Base-by-base conservation (phyloP, 164 flowering plant genomes). In the Cinnamomum chago region DNA sequence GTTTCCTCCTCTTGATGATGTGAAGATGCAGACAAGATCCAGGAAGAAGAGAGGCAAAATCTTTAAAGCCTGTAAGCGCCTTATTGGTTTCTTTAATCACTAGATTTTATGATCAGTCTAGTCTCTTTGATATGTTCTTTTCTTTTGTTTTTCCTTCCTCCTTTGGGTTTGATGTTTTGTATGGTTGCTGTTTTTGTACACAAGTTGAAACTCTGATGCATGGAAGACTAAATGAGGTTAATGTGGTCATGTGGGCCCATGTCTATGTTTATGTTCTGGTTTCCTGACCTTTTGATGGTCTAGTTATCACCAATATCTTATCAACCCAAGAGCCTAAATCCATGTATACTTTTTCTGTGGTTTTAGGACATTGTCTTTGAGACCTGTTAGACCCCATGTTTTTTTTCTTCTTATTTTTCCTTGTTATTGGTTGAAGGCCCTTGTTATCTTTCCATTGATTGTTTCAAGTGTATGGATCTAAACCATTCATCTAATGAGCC, bases 51-150 rank as follows among this genome's bases (percentile, higher is more conserved):
- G 64, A 23, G 69, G 60, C 50, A 70, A 22, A 70, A 10, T 76
- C 69, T 62, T 70, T 2, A 76, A 64, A 71, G 73, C 73, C 14
- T 76, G 78, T 65, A 76, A 76, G 78, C 72, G 72, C 17, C 78
- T 76, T 20, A 70, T 76, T 24, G 73, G 78, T 12, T 55, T 76
- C 1, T 14, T 30, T 66, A 23, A 24, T 62, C n/a, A 10, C n/a
- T 23, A 3, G 11, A 23, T 62, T 22, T 17, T 62, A 23, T 62
- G 25, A 64, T 64, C 25, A 55, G 60, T 17, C 60, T 15, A 55
- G 60, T 55, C 17, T 55, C 17, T 55, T 55, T 55, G 60, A 20
- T 55, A 1, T 40, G 0, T n/a, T n/a, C n/a, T n/a, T n/a, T n/a
- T n/a, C 9, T 40, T 40, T 40, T 35, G 6, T 35, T 35, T 35